phyloP scores from a whole-genome alignment of 805 yeast species.

The Priceomyces castillae region DNA sequence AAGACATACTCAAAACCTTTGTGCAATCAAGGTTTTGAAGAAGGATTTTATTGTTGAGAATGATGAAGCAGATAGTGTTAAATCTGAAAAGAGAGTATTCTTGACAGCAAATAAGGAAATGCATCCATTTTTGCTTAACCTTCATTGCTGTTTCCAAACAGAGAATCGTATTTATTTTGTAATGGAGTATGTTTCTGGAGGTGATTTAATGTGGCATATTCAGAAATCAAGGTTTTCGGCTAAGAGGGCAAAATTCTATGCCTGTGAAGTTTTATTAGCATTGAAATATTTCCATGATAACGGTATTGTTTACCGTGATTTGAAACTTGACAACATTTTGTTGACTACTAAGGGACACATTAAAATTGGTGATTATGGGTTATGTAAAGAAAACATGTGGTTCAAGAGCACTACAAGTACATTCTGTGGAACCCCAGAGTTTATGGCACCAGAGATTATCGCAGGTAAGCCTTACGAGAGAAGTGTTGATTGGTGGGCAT shows the following conservation, averaged over 20 bases:
- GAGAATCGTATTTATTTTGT: slow-evolving; percentile 96
- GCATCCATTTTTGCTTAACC: slow-evolving; percentile 89
- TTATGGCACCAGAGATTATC: slow-evolving; percentile 98
- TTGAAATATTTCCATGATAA: slow-evolving; percentile 91
- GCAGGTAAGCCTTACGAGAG: slow-evolving; percentile 90
- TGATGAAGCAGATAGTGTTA: slow-evolving; percentile 93
- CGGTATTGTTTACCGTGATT: slow-evolving; percentile 93
- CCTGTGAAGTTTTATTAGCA: slow-evolving; percentile 92
- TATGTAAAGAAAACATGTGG: slow-evolving; percentile 94
- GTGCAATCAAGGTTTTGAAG: slow-evolving; percentile 95
- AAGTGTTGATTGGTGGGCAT: slow-evolving; percentile 99
- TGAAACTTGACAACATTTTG: slow-evolving; percentile 91
- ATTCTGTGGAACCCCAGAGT: slow-evolving; percentile 98
- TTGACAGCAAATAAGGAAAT: slow-evolving; percentile 76
- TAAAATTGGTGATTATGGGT: slow-evolving; percentile 95
- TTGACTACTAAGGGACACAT: slow-evolving; percentile 90
- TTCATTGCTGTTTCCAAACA: slow-evolving; percentile 96
- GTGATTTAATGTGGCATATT: slow-evolving; percentile 99
- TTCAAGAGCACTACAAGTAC: slow-evolving; percentile 83
- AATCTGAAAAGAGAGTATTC: slow-evolving; percentile 92
- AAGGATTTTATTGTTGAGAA: slow-evolving; percentile 93
- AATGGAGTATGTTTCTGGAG: slow-evolving; percentile 97
- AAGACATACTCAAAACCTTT: slow-evolving; percentile 70
- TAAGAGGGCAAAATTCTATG: slow-evolving; percentile 92
- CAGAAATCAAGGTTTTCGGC: slow-evolving; percentile 88